These are phyloP conservation scores for Phytophthora pseudosyringae DNA, from an alignment of 352 stramenopile genomes.

Conservation along the genomic window DNA sequence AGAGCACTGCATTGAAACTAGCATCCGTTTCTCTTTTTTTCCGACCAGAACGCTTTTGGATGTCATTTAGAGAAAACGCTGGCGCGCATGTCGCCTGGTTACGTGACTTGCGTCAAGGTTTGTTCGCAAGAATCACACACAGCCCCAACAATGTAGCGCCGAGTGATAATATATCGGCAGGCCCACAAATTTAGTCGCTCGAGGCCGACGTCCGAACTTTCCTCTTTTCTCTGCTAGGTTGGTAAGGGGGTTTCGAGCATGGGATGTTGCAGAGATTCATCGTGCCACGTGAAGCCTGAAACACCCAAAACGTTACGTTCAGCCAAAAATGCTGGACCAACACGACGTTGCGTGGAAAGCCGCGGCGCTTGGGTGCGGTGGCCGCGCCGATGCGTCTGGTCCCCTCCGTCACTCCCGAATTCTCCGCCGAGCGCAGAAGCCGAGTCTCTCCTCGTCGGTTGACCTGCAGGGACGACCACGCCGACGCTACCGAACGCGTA, in stretches of 20 bases:
- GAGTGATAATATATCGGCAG: constrained; percentile 27
- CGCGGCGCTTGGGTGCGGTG: constrained; percentile 34
- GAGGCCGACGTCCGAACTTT: constrained; percentile 13
- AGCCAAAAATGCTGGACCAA: constrained; percentile 2
- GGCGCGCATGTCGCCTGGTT: not conserved
- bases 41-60: constrained; percentile 2
- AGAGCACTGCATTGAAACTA: not conserved
- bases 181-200: constrained; percentile 37
- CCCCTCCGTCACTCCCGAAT: constrained; percentile 32
- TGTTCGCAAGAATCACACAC: constrained; percentile 9
- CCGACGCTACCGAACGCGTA: constrained; percentile 21
- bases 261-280: constrained; percentile 20
- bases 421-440: constrained; percentile 20
- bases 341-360: constrained; percentile 30
- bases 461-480: constrained; percentile 10
- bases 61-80: constrained; percentile 11
- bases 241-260: constrained; percentile 26
- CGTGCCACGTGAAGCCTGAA: constrained; percentile 13
- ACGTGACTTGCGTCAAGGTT: constrained; percentile 1
- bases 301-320: constrained; percentile 27
- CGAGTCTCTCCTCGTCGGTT: constrained; percentile 14
- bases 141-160: constrained; percentile 18
- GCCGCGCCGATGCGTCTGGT: constrained; percentile 1
- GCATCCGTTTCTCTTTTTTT: constrained; percentile 11
- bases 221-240: constrained; percentile 13